Percentiles rank a stretch among this genome's conserved stretches.
phyloP scores from a whole-genome alignment of 1,284 basidiomycete genomes.

The Moesziomyces globuligerus region DNA sequence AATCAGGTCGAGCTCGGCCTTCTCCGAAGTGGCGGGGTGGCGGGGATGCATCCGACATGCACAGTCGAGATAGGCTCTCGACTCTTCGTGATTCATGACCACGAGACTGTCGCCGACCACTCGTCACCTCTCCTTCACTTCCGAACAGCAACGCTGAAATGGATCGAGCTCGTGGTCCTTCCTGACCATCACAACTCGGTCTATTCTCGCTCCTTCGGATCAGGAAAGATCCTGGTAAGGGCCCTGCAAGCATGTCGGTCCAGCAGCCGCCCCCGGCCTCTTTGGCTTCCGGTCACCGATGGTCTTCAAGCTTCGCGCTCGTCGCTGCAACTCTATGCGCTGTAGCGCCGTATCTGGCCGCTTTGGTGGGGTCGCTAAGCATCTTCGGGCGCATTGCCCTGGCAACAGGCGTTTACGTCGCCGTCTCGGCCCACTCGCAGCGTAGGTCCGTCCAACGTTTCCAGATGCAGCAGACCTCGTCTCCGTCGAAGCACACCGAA shows the following conservation, averaged over 20 bases:
- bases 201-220: too few relatives aligned
- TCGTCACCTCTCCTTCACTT: not conserved
- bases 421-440: slow-evolving; percentile 19
- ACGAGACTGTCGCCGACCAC: too few relatives aligned
- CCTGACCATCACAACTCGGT: not conserved
- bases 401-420: slow-evolving; percentile 5
- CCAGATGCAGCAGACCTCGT: too few relatives aligned
- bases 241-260: too few relatives aligned
- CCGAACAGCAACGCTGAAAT: not conserved
- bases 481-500: not conserved
- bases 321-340: slow-evolving; percentile 7
- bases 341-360: slow-evolving; percentile 3
- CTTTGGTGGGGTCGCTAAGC: slow-evolving; percentile 9
- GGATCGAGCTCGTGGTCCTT: not conserved
- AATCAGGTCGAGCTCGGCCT: slow-evolving; percentile 25
- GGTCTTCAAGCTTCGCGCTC: not conserved
- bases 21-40: slow-evolving; percentile 24
- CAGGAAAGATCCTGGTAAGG: too few relatives aligned
- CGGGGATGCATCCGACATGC: slow-evolving; percentile 12
- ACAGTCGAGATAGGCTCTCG: slow-evolving; percentile 2
- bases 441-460: slow-evolving; percentile 20
- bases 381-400: slow-evolving; percentile 2
- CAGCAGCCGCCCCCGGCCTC: too few relatives aligned
- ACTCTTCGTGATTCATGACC: not conserved
- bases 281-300: too few relatives aligned